These are phyloP conservation scores for Tothia fuscella DNA, from an alignment of 2,329 filamentous ascomycete genomes.

Conservation along the genomic window DNA sequence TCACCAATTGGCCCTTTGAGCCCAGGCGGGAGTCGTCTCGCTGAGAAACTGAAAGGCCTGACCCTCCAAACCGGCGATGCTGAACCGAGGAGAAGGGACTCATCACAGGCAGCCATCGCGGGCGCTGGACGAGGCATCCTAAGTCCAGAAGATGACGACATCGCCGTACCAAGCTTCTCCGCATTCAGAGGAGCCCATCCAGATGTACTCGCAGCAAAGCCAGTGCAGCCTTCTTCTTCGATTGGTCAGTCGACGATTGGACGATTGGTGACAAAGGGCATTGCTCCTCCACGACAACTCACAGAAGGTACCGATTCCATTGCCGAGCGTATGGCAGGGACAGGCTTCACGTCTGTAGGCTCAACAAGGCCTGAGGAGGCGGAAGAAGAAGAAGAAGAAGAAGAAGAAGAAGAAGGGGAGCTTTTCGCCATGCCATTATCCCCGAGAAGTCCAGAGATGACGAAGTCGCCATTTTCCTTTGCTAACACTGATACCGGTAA, in stretches of 20 bases:
- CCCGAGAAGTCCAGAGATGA: constrained; percentile 75
- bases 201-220: constrained; percentile 29
- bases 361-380: background rate
- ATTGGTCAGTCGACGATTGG: no score
- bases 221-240: constrained; percentile 13
- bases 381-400: background rate
- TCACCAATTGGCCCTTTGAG: constrained; percentile 37
- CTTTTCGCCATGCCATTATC: constrained; percentile 81
- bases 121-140: constrained; percentile 11
- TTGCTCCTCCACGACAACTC: constrained; percentile 18
- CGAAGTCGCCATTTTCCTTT: constrained; percentile 67
- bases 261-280: constrained; percentile 13
- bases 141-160: constrained; percentile 17
- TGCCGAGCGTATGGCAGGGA: constrained; percentile 1
- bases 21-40: constrained; percentile 56
- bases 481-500: constrained; percentile 28
- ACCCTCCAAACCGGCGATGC: constrained; percentile 62
- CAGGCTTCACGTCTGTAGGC: background rate
- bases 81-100: no score
- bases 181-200: constrained; percentile 40
- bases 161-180: constrained; percentile 36
- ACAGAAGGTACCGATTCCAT: background rate
- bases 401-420: constrained; percentile 57
- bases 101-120: constrained; percentile 43
- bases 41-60: constrained; percentile 69